Conservation (phyloP, 306 rosid genomes). For the Citrullus colocynthis region DNA sequence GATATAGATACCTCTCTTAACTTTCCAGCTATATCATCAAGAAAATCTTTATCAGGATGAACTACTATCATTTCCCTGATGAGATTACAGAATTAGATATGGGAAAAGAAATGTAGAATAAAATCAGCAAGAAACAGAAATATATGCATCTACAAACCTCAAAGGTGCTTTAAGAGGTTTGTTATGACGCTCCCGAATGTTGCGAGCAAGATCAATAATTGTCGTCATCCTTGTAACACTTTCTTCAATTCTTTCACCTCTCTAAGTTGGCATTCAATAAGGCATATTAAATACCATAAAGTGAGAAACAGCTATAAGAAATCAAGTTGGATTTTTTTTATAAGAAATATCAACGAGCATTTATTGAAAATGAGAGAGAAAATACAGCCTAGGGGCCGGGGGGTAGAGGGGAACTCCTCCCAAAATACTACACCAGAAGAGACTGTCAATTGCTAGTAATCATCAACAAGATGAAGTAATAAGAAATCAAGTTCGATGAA, state of each 20-base stretch:
- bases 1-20: constrained; percentile 54
- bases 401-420: too few species aligned
- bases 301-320: background rate
- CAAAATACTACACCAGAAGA: too few species aligned
- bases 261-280: constrained; percentile 26
- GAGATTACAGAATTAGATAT: background rate
- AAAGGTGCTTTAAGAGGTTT: constrained; percentile 89
- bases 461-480: background rate
- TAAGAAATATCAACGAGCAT: too few species aligned
- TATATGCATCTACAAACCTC: constrained; percentile 29
- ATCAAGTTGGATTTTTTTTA: background rate
- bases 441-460: too few species aligned
- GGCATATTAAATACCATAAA: background rate
- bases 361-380: too few species aligned
- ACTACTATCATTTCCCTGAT: constrained; percentile 89
- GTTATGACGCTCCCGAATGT: constrained; percentile 91
- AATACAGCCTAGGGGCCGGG: too few species aligned
- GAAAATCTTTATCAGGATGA: constrained; percentile 84
- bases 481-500: background rate
- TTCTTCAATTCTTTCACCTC: constrained; percentile 77
- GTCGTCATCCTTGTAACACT: constrained; percentile 92
- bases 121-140: background rate
- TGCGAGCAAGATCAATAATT: constrained; percentile 88
- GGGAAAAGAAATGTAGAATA: background rate
- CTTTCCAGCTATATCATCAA: constrained; percentile 79